A percentile compares a stretch with the other conserved stretches of the same genome.
Conservation (phyloP, 352 stramenopile species). For the Phytopythium ostracodes region DNA sequence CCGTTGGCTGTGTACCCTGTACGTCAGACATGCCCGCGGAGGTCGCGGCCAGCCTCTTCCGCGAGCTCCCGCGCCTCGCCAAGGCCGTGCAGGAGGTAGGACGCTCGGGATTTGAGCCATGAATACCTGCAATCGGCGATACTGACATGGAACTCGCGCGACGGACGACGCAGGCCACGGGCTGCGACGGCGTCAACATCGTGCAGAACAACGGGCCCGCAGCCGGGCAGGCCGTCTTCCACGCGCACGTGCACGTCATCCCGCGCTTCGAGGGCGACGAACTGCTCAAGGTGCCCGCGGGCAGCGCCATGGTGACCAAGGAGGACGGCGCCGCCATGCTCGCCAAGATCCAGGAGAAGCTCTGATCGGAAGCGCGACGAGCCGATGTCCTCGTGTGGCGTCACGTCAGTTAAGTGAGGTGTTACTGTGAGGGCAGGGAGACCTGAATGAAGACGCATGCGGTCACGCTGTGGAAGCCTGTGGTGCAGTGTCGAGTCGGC, state of each 20-base stretch:
- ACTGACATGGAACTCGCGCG: neutral
- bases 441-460: constrained; percentile 1
- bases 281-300: constrained; percentile 48
- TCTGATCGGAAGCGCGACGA: constrained; percentile 21
- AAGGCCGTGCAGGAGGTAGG: constrained; percentile 63
- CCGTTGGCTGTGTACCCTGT: too few species aligned
- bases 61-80: constrained; percentile 65
- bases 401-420: neutral
- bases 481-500: neutral
- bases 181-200: constrained; percentile 69
- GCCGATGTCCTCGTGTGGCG: neutral
- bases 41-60: constrained; percentile 65
- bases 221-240: constrained; percentile 70
- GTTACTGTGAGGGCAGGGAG: neutral
- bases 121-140: neutral
- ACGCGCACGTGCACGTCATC: constrained; percentile 81
- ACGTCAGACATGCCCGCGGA: constrained; percentile 60
- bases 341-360: constrained; percentile 71
- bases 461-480: neutral
- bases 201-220: constrained; percentile 77
- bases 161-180: constrained; percentile 32
- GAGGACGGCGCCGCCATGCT: constrained; percentile 57
- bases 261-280: constrained; percentile 62
- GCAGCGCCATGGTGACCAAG: constrained; percentile 56
- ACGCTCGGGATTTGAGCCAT: neutral